Percentiles rank a stretch among this genome's conserved stretches.
These are phyloP conservation scores for Asterochloris sp. DNA, from an alignment of 139 green algal species.

Conservation along the genomic window DNA sequence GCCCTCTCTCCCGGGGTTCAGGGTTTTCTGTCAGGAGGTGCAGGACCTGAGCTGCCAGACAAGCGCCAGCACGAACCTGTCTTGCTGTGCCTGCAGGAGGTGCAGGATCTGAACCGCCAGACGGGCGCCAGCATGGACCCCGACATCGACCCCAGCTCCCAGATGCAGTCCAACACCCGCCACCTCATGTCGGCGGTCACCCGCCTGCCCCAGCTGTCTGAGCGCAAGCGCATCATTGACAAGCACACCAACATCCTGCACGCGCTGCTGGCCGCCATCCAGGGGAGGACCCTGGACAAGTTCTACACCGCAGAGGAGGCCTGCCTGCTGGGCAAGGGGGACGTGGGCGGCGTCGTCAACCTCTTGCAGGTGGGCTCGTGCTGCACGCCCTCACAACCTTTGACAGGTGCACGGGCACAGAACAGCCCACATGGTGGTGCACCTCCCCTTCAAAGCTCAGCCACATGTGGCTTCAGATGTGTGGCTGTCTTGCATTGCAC, in stretches of 20 bases:
- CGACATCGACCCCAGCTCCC: slow-evolving; percentile 24
- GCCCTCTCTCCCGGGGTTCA: too few species aligned
- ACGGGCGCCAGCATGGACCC: slow-evolving; percentile 50
- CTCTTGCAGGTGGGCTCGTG: slow-evolving; percentile 38
- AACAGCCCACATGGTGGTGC: too few species aligned
- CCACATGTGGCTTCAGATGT: too few species aligned
- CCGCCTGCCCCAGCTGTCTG: slow-evolving; percentile 66
- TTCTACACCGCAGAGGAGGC: slow-evolving; percentile 87
- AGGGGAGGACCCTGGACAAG: slow-evolving; percentile 75
- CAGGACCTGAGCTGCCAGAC: too few species aligned
- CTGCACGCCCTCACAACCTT: too few species aligned
- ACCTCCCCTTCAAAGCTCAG: too few species aligned
- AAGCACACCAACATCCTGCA: slow-evolving; percentile 99
- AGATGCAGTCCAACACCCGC: slow-evolving; percentile 61
- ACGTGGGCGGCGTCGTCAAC: slow-evolving; percentile 53
- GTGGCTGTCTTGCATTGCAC: too few species aligned
- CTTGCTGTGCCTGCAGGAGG: slow-evolving; percentile 30
- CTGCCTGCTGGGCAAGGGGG: slow-evolving; percentile 73
- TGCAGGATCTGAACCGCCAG: slow-evolving; percentile 90
- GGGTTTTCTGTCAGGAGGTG: too few species aligned
- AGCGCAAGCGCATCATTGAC: slow-evolving; percentile 90
- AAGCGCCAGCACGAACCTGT: background rate
- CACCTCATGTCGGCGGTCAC: slow-evolving; percentile 81
- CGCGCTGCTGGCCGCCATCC: slow-evolving; percentile 86
- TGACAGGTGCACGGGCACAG: too few species aligned